Evolutionary conservation across 805 yeast genomes (phyloP), one percentile per base, ranked within the genome.

Genomic region (Candida krabiensis): DNA sequence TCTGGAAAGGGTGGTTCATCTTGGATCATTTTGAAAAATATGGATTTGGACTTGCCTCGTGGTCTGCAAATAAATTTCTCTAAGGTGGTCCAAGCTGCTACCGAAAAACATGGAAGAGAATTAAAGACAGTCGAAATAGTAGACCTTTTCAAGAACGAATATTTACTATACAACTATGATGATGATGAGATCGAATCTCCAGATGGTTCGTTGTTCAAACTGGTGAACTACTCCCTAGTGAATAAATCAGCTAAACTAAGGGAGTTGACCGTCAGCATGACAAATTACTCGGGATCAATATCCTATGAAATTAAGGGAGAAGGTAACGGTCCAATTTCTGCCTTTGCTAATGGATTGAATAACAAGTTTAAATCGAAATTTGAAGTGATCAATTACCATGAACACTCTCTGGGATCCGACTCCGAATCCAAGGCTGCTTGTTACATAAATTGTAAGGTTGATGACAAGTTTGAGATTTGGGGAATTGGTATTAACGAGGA

Each of bases 1-100:
- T 77, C 86, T 18, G 95, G 95, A 45, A 86, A 86, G 65, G 95
- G 95, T 54, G 95, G 95, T 49, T 84, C 91, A 9, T 86, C 95
- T 5, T 86, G 95, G 93, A 82, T 86, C 49, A 83, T 86, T 55
- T 70, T 86, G 56, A 73, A 86, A 48, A 75, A 77, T 49, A 71
- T 86, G 61, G 91, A 83, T 53, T 74, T 86, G 41, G 95, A 86
- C 58, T 73, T 86, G 50, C 95, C 95, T 28, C 77, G 91, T 60
- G 84, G 83, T 27, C 68, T 86, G 56, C 95, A 86, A 66, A 78
- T 85, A 28, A 83, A 81, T 28, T 86, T 83, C 59, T 83, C 90
- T 21, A 75, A 71, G 47, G 72, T 73, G 30, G 93, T 86, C 9
- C 95, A 86, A 63, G 55, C 58, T 21, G 75, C 70, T 49, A 88